Evolutionary conservation across 1,284 basidiomycete species (phyloP).

Genomic region (Ustilago bromivora): DNA sequence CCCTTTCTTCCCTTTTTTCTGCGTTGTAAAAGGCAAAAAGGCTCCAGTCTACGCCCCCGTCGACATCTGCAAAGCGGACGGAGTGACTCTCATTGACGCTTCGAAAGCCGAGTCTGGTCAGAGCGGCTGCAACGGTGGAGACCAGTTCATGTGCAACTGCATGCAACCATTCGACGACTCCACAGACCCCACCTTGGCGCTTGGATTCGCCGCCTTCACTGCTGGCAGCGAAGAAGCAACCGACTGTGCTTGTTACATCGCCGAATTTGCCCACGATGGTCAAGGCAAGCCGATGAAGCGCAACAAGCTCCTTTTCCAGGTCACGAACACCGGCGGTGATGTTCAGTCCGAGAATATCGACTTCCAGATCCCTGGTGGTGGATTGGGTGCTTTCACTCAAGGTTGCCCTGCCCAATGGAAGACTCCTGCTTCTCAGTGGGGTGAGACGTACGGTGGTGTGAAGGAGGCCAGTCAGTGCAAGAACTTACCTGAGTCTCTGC

Average conservation of each 20-base stretch:
- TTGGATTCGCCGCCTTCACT: constrained; percentile 40
- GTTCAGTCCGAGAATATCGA: constrained; percentile 38
- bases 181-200: constrained; percentile 11
- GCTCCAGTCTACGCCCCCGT: constrained; percentile 28
- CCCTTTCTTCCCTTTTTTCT: background rate
- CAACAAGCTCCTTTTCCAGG: constrained; percentile 47
- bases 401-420: constrained; percentile 42
- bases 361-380: constrained; percentile 49
- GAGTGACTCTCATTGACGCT: constrained; percentile 30
- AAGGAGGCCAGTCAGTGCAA: constrained; percentile 5
- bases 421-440: constrained; percentile 17
- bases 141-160: constrained; percentile 41
- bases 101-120: constrained; percentile 20
- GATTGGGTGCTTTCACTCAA: constrained; percentile 35
- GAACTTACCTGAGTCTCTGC: constrained; percentile 28
- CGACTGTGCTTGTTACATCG: constrained; percentile 41
- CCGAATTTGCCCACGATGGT: constrained; percentile 28
- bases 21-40: constrained; percentile 6
- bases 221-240: constrained; percentile 21
- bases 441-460: constrained; percentile 30
- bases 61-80: constrained; percentile 40
- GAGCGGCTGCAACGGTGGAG: constrained; percentile 42
- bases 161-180: constrained; percentile 43
- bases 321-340: constrained; percentile 40
- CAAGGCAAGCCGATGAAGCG: constrained; percentile 32